Base-by-base conservation (phyloP, 2,329 filamentous ascomycete species). In the Trichoderma pleuroti region DNA sequence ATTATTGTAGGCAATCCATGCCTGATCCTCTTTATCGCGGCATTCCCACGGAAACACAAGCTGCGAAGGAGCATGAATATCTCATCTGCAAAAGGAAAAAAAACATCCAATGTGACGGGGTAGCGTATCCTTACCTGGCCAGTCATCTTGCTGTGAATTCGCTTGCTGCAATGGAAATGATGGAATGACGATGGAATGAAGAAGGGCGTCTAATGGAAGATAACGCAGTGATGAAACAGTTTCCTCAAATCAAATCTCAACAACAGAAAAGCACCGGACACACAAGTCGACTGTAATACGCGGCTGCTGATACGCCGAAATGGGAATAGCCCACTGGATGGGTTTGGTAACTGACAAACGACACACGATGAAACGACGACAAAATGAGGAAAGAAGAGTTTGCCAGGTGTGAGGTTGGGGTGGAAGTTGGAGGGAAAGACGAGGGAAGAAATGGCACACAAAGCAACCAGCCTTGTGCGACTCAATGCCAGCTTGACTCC, bases 1-100 rank as follows among this genome's bases (percentile, higher is more conserved):
- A 36, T 82, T 78, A 36, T 86, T 83, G 75, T 85, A 87, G 61
- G 81, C 80, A 42, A 79, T 77, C 76, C 83, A 83, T 61, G 85
- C 84, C 77, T 83, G 81, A 34, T 87, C 85, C 71, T 85, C 81
- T 74, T 83, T 84, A 73, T 88, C 86, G 68, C 85, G 84, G 70
- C 83, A 84, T 74, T 87, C 86, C 83, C 83, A 85, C 5, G 86
- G 82, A 61, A 80, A 81, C 39, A 78, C 73, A 24, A 76, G 74
- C 78, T 82, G 61, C n/a, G n/a, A n/a, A 52, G 18, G 21, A 49
- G n/a, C 14, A 24, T 62, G 3, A 60, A 8, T 21, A 49, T 16
- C 49, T n/a, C 7, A 24, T 21, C 49, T 36, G 24, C 46, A 10
- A 21, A 52, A 18, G 16, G 39, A 42, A 42, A 39, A 42, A 42